phyloP scores from a whole-genome alignment of 441 rosid genomes.

The Populus tomentosa region DNA sequence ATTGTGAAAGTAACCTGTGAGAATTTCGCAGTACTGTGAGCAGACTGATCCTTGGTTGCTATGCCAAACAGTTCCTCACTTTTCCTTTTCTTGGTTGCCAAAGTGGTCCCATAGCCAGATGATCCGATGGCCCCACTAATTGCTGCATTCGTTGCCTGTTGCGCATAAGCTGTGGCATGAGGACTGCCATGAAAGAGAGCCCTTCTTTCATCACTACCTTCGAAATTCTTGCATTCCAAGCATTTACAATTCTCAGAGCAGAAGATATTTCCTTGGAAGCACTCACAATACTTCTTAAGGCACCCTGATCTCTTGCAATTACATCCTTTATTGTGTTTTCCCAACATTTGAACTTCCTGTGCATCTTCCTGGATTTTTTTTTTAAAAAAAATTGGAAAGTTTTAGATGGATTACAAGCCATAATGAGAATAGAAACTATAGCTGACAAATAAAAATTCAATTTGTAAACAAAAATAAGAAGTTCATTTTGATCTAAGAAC shows the following conservation, averaged over 20 bases:
- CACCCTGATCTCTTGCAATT: conserved; percentile 98
- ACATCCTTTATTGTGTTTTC: conserved; percentile 94
- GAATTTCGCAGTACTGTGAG: too few relatives aligned
- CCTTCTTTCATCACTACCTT: conserved; percentile 48
- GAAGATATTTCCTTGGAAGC: conserved; percentile 88
- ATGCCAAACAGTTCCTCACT: too few relatives aligned
- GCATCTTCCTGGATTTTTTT: conserved; percentile 28
- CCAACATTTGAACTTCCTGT: conserved; percentile 53
- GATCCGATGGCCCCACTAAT: conserved; percentile 49
- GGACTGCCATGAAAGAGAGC: conserved; percentile 67
- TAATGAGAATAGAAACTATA: neutral
- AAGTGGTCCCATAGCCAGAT: conserved; percentile 42
- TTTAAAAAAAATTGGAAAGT: neutral
- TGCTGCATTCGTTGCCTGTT: conserved; percentile 52
- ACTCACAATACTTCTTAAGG: conserved; percentile 95
- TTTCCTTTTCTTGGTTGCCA: neutral
- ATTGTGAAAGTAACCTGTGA: too few relatives aligned
- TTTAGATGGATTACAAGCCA: neutral
- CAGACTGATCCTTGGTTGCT: too few relatives aligned
- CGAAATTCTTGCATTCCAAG: conserved; percentile 52
- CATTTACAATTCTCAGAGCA: conserved; percentile 94
- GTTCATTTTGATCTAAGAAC: neutral
- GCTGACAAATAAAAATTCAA: neutral
- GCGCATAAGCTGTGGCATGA: conserved; percentile 30
- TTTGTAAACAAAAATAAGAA: neutral